Conservation (phyloP, 331 rosid species). For the Saraca asoca region DNA sequence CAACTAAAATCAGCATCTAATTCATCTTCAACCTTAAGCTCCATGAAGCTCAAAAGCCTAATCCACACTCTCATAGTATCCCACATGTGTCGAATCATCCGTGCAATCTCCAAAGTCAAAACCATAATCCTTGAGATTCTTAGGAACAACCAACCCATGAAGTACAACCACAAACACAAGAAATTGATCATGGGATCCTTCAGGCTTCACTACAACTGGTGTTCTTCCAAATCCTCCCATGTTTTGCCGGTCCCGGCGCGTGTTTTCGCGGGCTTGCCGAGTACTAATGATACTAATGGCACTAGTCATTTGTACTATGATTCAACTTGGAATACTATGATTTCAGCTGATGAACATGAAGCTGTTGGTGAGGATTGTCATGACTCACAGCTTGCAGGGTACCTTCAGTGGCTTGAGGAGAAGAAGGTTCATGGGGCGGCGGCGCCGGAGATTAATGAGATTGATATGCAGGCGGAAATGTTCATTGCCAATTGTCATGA, state of each 20-base stretch:
- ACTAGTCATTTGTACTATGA: constrained; percentile 38
- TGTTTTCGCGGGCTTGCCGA: not conserved
- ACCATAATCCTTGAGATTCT: constrained; percentile 46
- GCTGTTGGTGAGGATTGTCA: constrained; percentile 26
- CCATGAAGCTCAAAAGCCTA: constrained; percentile 65
- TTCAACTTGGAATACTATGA: constrained; percentile 37
- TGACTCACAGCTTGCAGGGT: constrained; percentile 65
- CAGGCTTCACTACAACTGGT: constrained; percentile 89
- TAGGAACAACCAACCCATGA: constrained; percentile 45
- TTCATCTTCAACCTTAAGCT: constrained; percentile 48
- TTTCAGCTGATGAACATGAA: constrained; percentile 25
- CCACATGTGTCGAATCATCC: constrained; percentile 56
- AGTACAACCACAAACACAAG: constrained; percentile 39
- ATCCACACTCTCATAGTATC: constrained; percentile 66
- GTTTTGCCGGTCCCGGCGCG: constrained; percentile 68
- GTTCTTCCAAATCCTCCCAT: constrained; percentile 75
- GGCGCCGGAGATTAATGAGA: constrained; percentile 57
- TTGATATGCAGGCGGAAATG: constrained; percentile 78
- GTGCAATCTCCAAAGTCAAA: constrained; percentile 63
- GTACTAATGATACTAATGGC: no score
- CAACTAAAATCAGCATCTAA: constrained; percentile 41
- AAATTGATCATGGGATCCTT: constrained; percentile 81
- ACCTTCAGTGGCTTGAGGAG: constrained; percentile 87
- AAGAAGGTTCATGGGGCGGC: constrained; percentile 36
- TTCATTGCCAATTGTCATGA: constrained; percentile 85